phyloP scores from a whole-genome alignment of 176 grass and related monocot species.

The Cocos nucifera region DNA sequence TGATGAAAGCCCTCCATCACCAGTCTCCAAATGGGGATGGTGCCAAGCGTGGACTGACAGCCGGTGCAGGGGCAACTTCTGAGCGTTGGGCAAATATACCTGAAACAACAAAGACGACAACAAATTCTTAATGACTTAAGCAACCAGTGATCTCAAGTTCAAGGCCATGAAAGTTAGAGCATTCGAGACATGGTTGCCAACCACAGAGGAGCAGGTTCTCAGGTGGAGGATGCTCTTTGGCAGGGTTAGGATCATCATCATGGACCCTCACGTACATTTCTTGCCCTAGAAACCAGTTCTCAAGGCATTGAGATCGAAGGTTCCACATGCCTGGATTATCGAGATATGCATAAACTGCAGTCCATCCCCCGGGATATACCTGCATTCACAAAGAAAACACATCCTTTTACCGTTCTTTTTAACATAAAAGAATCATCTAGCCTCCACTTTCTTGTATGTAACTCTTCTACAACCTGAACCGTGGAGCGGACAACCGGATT shows the following conservation, averaged over 20 bases:
- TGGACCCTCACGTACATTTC: constrained; percentile 1
- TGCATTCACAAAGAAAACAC: not conserved
- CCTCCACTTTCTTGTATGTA: too few relatives aligned
- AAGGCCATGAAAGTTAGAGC: not conserved
- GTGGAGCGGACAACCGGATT: constrained; percentile 4
- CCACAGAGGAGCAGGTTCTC: constrained; percentile 1
- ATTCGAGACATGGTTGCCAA: not conserved
- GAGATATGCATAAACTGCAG: constrained; percentile 1
- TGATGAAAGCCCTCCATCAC: too few relatives aligned
- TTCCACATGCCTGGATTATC: constrained; percentile 4
- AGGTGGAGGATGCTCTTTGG: not conserved
- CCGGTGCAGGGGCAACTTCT: too few relatives aligned
- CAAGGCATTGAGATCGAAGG: not conserved
- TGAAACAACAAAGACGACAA: too few relatives aligned
- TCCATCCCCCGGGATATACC: constrained; percentile 6
- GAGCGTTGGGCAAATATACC: too few relatives aligned
- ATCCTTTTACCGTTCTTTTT: too few relatives aligned
- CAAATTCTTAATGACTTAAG: too few relatives aligned
- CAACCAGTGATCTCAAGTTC: too few relatives aligned
- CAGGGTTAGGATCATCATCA: constrained; percentile 1
- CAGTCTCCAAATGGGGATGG: too few relatives aligned
- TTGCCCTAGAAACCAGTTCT: not conserved
- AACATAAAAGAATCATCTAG: too few relatives aligned
- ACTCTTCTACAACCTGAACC: not conserved
- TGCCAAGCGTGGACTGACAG: too few relatives aligned